Evolutionary conservation across 768 basidiomycete genomes (phyloP).

Genomic region (Leccinum disarticulatum): DNA sequence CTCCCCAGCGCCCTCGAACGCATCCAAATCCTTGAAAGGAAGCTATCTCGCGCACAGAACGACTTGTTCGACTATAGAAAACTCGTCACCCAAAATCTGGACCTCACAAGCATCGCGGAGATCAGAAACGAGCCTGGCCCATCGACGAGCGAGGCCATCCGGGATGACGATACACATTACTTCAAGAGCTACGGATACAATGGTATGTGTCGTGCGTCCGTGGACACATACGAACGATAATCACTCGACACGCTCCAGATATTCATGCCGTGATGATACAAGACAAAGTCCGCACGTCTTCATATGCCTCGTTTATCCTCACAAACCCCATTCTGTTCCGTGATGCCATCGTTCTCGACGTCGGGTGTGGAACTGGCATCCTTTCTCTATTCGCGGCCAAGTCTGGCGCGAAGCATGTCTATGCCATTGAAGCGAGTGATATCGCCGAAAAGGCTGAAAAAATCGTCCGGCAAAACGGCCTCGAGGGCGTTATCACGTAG

Average conservation of each 20-base stretch:
- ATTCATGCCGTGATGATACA: slow-evolving; percentile 97
- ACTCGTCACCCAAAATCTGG: slow-evolving; percentile 54
- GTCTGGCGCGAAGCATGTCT: slow-evolving; percentile 86
- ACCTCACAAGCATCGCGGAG: slow-evolving; percentile 45
- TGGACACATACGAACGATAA: neutral
- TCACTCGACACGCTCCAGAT: slow-evolving; percentile 43
- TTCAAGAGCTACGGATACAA: slow-evolving; percentile 89
- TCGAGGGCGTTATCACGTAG: slow-evolving; percentile 68
- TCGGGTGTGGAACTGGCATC: slow-evolving; percentile 95
- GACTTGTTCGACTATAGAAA: slow-evolving; percentile 63
- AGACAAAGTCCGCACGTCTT: slow-evolving; percentile 90
- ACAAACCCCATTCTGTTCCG: slow-evolving; percentile 78
- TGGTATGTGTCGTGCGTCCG: slow-evolving; percentile 46
- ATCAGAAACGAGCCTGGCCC: slow-evolving; percentile 38
- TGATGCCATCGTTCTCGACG: slow-evolving; percentile 87
- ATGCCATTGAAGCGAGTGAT: slow-evolving; percentile 88
- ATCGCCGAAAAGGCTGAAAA: slow-evolving; percentile 75
- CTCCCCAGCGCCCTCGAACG: slow-evolving; percentile 39
- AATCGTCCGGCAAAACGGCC: slow-evolving; percentile 75
- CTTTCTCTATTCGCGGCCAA: slow-evolving; percentile 87
- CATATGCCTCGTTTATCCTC: slow-evolving; percentile 90
- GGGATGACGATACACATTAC: slow-evolving; percentile 93
- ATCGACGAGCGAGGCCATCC: slow-evolving; percentile 27
- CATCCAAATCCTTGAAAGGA: slow-evolving; percentile 59
- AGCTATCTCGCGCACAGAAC: slow-evolving; percentile 56